Evolutionary conservation across 345 rosid genomes (phyloP).

Genomic region (Citrus australasica): DNA sequence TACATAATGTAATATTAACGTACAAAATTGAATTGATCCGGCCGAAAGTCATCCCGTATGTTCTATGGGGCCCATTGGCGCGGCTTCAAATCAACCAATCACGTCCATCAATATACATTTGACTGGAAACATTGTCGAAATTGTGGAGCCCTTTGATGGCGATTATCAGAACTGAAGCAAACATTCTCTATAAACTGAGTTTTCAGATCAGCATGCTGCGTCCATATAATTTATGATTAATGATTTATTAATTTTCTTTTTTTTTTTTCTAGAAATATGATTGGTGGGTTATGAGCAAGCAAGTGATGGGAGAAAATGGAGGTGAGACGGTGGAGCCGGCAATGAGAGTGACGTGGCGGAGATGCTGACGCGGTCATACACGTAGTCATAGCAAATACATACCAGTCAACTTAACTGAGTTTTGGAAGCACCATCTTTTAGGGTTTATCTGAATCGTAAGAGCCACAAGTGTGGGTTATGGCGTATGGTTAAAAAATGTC

Average conservation of each 20-base stretch:
- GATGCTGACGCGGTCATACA: conserved; percentile 18
- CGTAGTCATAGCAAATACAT: conserved; percentile 2
- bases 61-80: background rate
- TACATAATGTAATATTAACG: background rate
- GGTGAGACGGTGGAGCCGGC: conserved; percentile 32
- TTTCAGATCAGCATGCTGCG: conserved; percentile 1
- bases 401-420: conserved; percentile 11
- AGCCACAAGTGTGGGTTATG: conserved; percentile 15
- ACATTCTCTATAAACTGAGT: conserved; percentile 20
- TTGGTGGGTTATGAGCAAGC: too few species aligned
- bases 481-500: conserved; percentile 12
- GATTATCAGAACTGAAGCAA: conserved; percentile 5
- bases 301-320: background rate
- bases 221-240: background rate
- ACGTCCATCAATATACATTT: background rate
- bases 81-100: background rate
- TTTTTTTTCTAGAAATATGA: too few species aligned
- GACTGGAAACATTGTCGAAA: background rate
- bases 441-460: conserved; percentile 17
- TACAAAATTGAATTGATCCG: conserved; percentile 5
- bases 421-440: background rate
- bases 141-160: conserved; percentile 18
- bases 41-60: background rate
- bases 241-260: background rate
- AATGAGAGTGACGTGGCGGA: background rate